Evolutionary conservation across 2,329 filamentous ascomycete genomes (phyloP).

Genomic region (Fusarium duplospermum): DNA sequence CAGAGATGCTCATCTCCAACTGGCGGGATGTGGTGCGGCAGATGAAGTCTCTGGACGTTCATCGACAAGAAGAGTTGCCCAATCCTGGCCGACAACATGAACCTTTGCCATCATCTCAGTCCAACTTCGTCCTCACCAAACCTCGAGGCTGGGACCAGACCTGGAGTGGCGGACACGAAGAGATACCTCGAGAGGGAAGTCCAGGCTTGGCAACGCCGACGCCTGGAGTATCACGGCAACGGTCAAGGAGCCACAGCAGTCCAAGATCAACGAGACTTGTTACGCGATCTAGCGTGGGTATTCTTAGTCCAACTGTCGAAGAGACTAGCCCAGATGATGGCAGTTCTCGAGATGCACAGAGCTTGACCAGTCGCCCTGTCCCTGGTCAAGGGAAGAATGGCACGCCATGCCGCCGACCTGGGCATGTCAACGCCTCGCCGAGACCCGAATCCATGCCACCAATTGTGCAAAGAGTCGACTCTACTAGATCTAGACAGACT

Average conservation of each 20-base stretch:
- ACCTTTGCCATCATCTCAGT: slow-evolving; percentile 53
- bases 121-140: slow-evolving; percentile 54
- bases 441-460: background rate
- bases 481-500: background rate
- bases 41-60: slow-evolving; percentile 60
- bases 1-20: slow-evolving; percentile 74
- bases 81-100: slow-evolving; percentile 23
- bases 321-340: slow-evolving; percentile 42
- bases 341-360: background rate
- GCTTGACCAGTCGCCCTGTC: background rate
- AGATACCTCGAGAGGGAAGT: slow-evolving; percentile 42
- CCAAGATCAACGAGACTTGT: slow-evolving; percentile 36
- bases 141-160: slow-evolving; percentile 50
- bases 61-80: slow-evolving; percentile 38
- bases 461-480: background rate
- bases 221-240: slow-evolving; percentile 34
- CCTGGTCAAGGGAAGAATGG: background rate
- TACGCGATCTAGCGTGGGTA: slow-evolving; percentile 37
- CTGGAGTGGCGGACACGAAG: slow-evolving; percentile 35
- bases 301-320: slow-evolving; percentile 49
- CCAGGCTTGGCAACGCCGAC: slow-evolving; percentile 54
- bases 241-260: slow-evolving; percentile 36
- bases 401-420: background rate
- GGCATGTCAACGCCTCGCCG: background rate
- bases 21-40: slow-evolving; percentile 74